Evolutionary conservation across 495 filamentous ascomycete genomes (phyloP), one percentile per base, ranked within the genome.

Genomic region (Annulohypoxylon stygium): DNA sequence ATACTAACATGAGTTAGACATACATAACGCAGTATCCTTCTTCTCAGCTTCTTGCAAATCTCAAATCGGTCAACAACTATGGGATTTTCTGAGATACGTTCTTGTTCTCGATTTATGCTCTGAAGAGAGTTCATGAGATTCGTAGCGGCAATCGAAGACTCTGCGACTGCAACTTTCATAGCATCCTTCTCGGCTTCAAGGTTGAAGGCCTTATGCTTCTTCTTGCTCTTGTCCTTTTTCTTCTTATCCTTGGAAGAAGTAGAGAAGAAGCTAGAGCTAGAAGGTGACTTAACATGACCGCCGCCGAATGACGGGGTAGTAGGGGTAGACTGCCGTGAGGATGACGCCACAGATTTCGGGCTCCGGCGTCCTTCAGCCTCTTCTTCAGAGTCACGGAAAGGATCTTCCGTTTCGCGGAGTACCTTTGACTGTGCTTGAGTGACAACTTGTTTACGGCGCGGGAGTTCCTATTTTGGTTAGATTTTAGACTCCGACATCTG

Each of bases 41-140:
- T 88, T 12, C 96, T 88, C 16, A 98, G 87, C 16, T 87, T 82
- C 76, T 97, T 98, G 85, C 96, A 98, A 8, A 81, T 86, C 69
- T 98, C 93, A 67, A 98, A 97, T 7, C 91, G 88, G 60, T 89
- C 83, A 26, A 93, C 85, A 4, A 93, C 91, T 69, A 92, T 87
- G 11, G 85, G 79, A 75, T 98, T 95, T 71, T 97, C 93, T 39
- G 93, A 96, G 26, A 97, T 94, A 3, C 92, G 90, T 76, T 96
- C 89, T 37, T 86, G 89, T 79, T 98, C 97, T 39, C 97, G 89
- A 77, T 98, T 98, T 78, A 98, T 93, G 47, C 92, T 89, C 70
- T 94, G 94, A 14, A 99, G 85, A 18, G 91, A 90, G 81, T 99
- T 99, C 74, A 90, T 86, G 43, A 99, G 85, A 78, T 98, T 97